Conservation (phyloP, 164 flowering plant species). For the Brasenia schreberi region DNA sequence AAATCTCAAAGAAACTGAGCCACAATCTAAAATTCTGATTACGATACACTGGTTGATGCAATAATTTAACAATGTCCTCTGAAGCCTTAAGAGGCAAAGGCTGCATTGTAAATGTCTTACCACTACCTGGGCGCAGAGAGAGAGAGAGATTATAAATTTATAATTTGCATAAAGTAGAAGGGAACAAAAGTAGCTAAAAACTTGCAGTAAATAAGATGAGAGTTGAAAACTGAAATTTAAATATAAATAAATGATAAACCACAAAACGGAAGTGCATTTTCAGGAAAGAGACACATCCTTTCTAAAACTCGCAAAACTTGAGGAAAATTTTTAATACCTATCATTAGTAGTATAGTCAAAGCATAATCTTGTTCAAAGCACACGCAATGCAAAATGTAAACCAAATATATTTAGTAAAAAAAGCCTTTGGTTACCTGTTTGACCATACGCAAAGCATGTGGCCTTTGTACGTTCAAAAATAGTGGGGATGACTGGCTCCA, state of each 20-base stretch:
- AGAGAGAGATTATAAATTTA: background rate
- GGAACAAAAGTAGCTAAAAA: too few species aligned
- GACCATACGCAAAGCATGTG: conserved; percentile 99
- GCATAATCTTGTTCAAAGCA: too few species aligned
- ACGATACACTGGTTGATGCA: conserved; percentile 80
- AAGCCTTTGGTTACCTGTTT: conserved; percentile 43
- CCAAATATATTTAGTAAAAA: too few species aligned
- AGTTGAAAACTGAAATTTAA: background rate
- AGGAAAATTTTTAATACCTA: background rate
- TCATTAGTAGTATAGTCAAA: background rate
- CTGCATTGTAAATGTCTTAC: conserved; percentile 97
- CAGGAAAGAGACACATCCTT: too few species aligned
- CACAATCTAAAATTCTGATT: conserved; percentile 80
- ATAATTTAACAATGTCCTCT: conserved; percentile 72
- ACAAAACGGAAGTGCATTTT: too few species aligned
- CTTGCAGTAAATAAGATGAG: background rate
- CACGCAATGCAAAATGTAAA: too few species aligned
- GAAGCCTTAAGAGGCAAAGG: conserved; percentile 93
- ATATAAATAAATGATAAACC: background rate
- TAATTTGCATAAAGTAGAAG: background rate
- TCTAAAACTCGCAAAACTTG: background rate
- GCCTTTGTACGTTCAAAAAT: conserved; percentile 87
- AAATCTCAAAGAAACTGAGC: conserved; percentile 98
- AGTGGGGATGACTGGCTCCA: conserved; percentile 79
- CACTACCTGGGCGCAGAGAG: conserved; percentile 60